Evolutionary conservation across 352 stramenopile genomes (phyloP), one percentile per base, ranked within the genome.

Genomic region (Globisporangium cederbergense): DNA sequence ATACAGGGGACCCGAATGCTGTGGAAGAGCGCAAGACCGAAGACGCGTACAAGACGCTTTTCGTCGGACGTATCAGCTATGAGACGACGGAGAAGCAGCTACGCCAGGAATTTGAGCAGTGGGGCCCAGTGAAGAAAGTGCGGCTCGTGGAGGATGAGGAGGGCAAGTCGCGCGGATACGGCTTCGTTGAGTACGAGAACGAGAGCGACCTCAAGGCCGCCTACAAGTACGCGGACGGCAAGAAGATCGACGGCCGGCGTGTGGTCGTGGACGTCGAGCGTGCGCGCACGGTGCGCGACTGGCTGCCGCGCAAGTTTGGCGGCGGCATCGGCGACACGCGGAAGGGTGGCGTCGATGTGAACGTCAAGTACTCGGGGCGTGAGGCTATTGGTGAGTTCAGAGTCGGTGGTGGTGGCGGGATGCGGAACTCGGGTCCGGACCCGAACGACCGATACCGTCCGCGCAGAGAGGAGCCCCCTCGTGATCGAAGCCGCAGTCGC

Each of bases 231-330:
- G 90, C 93, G 0, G 93, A 99, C 78, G 96, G 90, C 61, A 97
- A 98, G 76, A 97, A 96, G 74, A 96, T 99, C 59, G 96, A 99
- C 70, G 97, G 96, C 14, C 78, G 95, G n/a, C 79, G 88, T 28
- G 91, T 99, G 32, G 90, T 99, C 10, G 97, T 99, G 8, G 98
- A 99, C 79, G 97, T 99, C 1, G 97, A 99, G 72, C 86, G 98
- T 7, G 97, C 96, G 30, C 92, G 97, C 62, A 99, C 98, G 0
- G 97, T 99, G 43, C 90, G 87, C 0, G 96, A 98, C 61, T 99
- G 97, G 97, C 70, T 97, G 63, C 97, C 97, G 1, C 86, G 93
- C 52, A 91, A 97, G 53, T 93, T 99, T 45, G 97, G 96, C 45
- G 96, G 95, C 36, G 96, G 97, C 60, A 92, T 99, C 62, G 96